Conservation (phyloP, 768 basidiomycete species). For the Boletus rubescentipes region DNA sequence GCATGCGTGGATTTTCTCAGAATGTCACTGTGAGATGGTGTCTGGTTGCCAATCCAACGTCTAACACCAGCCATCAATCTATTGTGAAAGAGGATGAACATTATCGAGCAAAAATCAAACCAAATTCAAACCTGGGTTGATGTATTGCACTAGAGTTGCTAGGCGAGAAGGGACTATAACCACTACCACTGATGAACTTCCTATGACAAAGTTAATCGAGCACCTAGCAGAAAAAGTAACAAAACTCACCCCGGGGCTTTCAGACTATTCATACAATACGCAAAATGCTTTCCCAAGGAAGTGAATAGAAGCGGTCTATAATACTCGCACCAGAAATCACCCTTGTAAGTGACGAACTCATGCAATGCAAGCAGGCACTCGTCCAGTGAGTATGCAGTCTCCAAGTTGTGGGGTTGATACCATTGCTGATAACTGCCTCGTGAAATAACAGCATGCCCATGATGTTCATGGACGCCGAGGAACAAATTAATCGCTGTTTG, state of each 20-base stretch:
- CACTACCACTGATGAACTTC: conserved; percentile 65
- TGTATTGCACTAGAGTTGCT: conserved; percentile 43
- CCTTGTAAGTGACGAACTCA: conserved; percentile 55
- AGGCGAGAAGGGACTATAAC: conserved; percentile 74
- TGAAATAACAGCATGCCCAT: conserved; percentile 48
- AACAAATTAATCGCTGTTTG: conserved; percentile 98
- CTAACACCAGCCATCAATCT: conserved; percentile 80
- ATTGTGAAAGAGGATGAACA: conserved; percentile 1
- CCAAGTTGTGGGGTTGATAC: conserved; percentile 73
- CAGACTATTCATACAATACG: conserved; percentile 88
- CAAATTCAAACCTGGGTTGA: conserved; percentile 37
- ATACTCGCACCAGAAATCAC: conserved; percentile 88
- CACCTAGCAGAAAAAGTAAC: background rate
- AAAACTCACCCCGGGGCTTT: conserved; percentile 72
- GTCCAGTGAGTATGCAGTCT: conserved; percentile 62
- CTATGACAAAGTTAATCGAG: conserved; percentile 34
- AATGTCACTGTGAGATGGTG: conserved; percentile 42
- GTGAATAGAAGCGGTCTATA: conserved; percentile 86
- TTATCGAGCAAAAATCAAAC: conserved; percentile 22
- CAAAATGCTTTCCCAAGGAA: conserved; percentile 83
- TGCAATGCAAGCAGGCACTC: conserved; percentile 63
- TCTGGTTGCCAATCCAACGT: conserved; percentile 68
- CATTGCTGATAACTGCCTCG: conserved; percentile 81
- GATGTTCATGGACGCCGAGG: conserved; percentile 68
- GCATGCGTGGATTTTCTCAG: conserved; percentile 38